Base-by-base conservation (phyloP, 805 yeast species). In the Phaffomyces thermotolerans region DNA sequence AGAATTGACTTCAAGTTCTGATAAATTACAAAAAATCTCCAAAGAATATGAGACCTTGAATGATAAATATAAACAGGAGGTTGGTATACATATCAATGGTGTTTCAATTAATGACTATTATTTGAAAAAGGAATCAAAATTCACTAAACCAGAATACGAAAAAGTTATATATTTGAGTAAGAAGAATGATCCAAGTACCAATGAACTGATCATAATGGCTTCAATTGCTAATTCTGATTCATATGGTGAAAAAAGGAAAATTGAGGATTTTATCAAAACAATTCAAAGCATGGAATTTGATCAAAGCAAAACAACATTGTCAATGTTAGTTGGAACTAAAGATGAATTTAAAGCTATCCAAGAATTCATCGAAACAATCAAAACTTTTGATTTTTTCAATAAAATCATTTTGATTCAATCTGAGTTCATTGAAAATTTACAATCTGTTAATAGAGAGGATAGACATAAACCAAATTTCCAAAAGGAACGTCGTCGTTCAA, bases 161-260 rank as follows among this genome's bases (percentile, higher is more conserved):
- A 36, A 36, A 12, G 22, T 27, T 2, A 20, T 14, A 15, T 36
- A 36, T 18, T 9, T 27, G 4, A 27, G 29, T 27, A 27, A 12
- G 3, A 35, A 35, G 7, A 3, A 51, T 1, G 27, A 36, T 3
- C 2, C 43, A 36, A 3, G 12, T 14, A 45, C 45, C 1, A 54
- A 53, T 24, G 51, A 51, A 14, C 18, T 52, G 0, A 42, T 51
- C 4, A 42, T 51, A 0, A 29, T 54, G 27, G 37, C 47, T 4
- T 44, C 52, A 0, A 56, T 68, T 24, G 69, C 61, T 1, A 52
- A 51, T 39, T 47, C 48, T 10, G 48, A 43, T 9, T 56, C 73
- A 4, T 73, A 68, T 41, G 76, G 77, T 1, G 46, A 46, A 4
- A 60, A 49, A 4, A 57, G 69, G 29, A 39, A 50, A 1, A 62